These are phyloP conservation scores for Castanospermum australe DNA, from an alignment of 306 rosid species.

Conservation along the genomic window DNA sequence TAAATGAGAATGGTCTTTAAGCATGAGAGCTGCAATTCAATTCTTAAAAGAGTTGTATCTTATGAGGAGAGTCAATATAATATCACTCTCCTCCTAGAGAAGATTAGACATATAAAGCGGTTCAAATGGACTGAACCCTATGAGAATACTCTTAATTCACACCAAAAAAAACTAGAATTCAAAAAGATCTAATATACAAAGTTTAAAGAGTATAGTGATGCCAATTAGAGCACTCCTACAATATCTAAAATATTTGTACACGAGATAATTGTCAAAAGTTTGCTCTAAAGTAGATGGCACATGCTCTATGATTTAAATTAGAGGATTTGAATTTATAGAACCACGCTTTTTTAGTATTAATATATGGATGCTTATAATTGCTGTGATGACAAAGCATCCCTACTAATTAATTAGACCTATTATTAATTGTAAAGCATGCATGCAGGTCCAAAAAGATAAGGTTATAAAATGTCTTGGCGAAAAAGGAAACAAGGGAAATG, in stretches of 20 bases:
- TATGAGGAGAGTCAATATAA: too few species aligned
- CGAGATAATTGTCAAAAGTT: slow-evolving; percentile 15
- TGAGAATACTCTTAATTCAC: too few species aligned
- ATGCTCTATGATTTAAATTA: not conserved
- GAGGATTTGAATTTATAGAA: not conserved
- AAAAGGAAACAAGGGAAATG: not conserved
- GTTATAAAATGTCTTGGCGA: not conserved
- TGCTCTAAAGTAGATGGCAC: not conserved
- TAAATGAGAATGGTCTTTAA: too few species aligned
- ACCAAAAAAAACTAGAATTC: not conserved
- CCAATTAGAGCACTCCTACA: not conserved
- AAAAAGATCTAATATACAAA: not conserved
- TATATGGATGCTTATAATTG: not conserved
- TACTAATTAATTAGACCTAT: not conserved
- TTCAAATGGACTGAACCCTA: too few species aligned
- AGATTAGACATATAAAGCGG: too few species aligned
- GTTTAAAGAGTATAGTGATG: not conserved
- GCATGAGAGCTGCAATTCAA: too few species aligned
- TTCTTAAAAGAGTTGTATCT: too few species aligned
- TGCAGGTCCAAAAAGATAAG: slow-evolving; percentile 2
- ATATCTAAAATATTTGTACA: not conserved
- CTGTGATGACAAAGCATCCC: slow-evolving; percentile 4
- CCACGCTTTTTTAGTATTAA: not conserved
- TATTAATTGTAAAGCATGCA: slow-evolving; percentile 5
- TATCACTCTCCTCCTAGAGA: too few species aligned